Conservation (phyloP, 2,329 filamentous ascomycete genomes). For the Fusarium mexicanum region DNA sequence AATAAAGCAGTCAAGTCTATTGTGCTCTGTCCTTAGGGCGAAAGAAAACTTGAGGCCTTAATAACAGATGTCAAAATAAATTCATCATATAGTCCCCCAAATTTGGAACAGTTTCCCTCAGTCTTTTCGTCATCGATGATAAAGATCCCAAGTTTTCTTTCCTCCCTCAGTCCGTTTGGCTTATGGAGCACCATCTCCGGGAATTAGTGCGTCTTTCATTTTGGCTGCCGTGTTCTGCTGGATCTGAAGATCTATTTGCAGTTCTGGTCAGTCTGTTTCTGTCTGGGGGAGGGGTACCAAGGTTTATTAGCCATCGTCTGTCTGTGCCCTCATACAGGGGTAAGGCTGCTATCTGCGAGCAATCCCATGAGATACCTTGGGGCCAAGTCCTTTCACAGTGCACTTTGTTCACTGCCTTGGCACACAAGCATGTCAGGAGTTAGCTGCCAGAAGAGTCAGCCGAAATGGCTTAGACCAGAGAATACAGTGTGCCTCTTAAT, state of each 20-base stretch:
- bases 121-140: background rate
- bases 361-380: background rate
- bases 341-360: background rate
- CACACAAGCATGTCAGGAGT: conserved; percentile 4
- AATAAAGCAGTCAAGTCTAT: background rate
- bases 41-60: background rate
- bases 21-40: background rate
- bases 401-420: background rate
- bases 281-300: conserved; percentile 25
- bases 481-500: background rate
- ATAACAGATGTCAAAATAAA: background rate
- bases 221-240: conserved; percentile 29
- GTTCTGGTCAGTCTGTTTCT: conserved; percentile 5
- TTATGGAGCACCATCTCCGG: conserved; percentile 32
- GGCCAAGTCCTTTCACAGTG: conserved; percentile 31
- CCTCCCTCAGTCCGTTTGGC: background rate
- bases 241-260: conserved; percentile 36
- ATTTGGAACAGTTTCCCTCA: background rate
- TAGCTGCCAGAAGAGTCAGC: conserved; percentile 20
- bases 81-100: background rate
- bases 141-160: background rate
- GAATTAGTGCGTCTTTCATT: conserved; percentile 11
- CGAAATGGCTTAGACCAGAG: conserved; percentile 1
- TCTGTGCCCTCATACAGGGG: conserved; percentile 14
- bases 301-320: conserved; percentile 8